Percentiles rank a stretch among this genome's conserved stretches.
These are phyloP conservation scores for Phytopythium chamaehyphon DNA, from an alignment of 352 stramenopile genomes.

Conservation along the genomic window DNA sequence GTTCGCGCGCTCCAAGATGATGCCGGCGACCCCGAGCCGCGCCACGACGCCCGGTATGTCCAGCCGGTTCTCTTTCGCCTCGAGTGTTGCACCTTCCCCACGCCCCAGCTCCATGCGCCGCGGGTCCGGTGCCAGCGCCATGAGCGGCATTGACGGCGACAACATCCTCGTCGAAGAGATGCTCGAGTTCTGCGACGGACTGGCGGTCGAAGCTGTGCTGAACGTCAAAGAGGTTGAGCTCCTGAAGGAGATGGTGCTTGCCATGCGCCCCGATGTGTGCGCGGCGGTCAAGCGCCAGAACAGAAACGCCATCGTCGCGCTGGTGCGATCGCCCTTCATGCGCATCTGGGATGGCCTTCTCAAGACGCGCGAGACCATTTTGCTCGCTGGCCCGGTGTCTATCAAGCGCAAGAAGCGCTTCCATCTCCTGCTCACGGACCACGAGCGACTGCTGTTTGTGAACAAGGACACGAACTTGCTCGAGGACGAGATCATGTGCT, in stretches of 20 bases:
- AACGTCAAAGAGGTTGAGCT: slow-evolving; percentile 63
- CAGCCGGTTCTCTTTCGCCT: slow-evolving; percentile 71
- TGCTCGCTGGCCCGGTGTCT: slow-evolving; percentile 74
- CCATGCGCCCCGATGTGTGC: slow-evolving; percentile 71
- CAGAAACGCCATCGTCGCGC: slow-evolving; percentile 76
- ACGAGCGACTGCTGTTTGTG: slow-evolving; percentile 82
- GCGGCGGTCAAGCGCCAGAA: slow-evolving; percentile 77
- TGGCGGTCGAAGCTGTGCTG: slow-evolving; percentile 48
- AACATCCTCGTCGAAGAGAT: slow-evolving; percentile 77
- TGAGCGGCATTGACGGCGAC: slow-evolving; percentile 52
- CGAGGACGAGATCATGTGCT: slow-evolving; percentile 87
- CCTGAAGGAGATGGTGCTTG: slow-evolving; percentile 74
- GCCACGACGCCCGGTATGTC: slow-evolving; percentile 38
- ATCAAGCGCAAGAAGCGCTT: slow-evolving; percentile 84
- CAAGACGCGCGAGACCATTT: slow-evolving; percentile 79
- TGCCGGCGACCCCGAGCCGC: slow-evolving; percentile 42
- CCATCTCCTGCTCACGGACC: slow-evolving; percentile 78
- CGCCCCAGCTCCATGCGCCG: slow-evolving; percentile 32
- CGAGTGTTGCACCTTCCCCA: slow-evolving; percentile 62
- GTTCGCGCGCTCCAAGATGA: slow-evolving; percentile 69
- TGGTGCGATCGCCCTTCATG: slow-evolving; percentile 81
- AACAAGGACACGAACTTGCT: slow-evolving; percentile 89
- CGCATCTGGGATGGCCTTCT: slow-evolving; percentile 78
- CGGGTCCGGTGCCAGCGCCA: slow-evolving; percentile 35
- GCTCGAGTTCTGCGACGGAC: slow-evolving; percentile 78